Evolutionary conservation across 208 protist genomes (phyloP), one percentile per base, ranked within the genome.

Genomic region (Acanthamoeba healyi): DNA sequence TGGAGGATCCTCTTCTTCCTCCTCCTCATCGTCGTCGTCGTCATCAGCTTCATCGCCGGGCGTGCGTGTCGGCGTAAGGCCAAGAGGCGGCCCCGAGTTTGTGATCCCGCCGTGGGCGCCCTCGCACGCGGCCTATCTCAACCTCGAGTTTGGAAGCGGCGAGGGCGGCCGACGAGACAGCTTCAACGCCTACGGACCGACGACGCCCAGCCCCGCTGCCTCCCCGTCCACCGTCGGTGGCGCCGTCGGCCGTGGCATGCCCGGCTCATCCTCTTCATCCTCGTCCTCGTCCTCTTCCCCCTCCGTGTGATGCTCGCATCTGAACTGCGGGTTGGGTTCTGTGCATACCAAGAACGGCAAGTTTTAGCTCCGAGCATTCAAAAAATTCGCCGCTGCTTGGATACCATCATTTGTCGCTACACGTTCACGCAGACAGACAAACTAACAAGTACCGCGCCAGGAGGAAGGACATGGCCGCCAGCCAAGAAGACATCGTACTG

Each of bases 141-240:
- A 92, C 40, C 61, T 92, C 17, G 86, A 92, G 40, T 92, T 92
- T 44, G 61, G 56, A 9, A 88, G 79, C 42, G 79, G 79, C 26
- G 79, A 88, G 79, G 42, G 42, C 15, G 32, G 32, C 15, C 79
- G 79, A 4, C 67, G 67, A 26, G 67, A 77, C 67, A 38, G 7
- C 26, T 72, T 72, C 34, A 22, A 38, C 22, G 67, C 67, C 38
- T 22, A 22, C 14, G 67, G 15, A 6, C 34, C 67, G 3, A 5
- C 36, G n/a, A 38, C 24, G 10, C 15, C 65, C 36, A 7, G 14
- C 29, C 14, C 61, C 61, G 61, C 61, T 7, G 26, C 61, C 29
- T 5, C 61, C 22, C 22, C 61, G 6, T 70, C 26, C n/a, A 26
- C 19, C 7, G 61, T 24, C 29, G 61, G 7, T 70, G 61, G 7